Evolutionary conservation across 2,329 filamentous ascomycete genomes (phyloP).

Genomic region (Capronia coronata): DNA sequence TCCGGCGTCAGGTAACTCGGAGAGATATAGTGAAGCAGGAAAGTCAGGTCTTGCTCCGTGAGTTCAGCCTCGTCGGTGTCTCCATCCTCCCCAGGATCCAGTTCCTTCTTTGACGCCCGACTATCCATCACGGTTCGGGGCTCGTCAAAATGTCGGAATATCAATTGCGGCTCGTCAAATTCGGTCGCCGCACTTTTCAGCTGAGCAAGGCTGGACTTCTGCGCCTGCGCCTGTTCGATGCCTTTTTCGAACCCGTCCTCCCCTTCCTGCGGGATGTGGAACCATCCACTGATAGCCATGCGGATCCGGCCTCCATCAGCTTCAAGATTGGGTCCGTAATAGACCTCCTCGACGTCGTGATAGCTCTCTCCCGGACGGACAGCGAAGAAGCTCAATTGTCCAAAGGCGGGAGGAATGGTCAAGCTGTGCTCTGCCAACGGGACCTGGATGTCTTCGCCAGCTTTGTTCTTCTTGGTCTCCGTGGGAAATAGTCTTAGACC

Average conservation of each 20-base stretch:
- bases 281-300: slow-evolving; percentile 99
- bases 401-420: slow-evolving; percentile 88
- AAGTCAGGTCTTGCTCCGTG: slow-evolving; percentile 75
- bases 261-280: slow-evolving; percentile 90
- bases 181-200: slow-evolving; percentile 75
- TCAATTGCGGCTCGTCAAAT: slow-evolving; percentile 71
- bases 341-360: slow-evolving; percentile 97
- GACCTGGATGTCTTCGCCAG: slow-evolving; percentile 69
- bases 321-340: slow-evolving; percentile 57
- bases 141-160: slow-evolving; percentile 46
- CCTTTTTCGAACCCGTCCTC: slow-evolving; percentile 88
- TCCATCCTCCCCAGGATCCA: slow-evolving; percentile 33
- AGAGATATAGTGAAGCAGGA: slow-evolving; percentile 81
- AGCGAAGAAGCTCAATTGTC: slow-evolving; percentile 95
- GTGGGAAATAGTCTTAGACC: slow-evolving; percentile 81
- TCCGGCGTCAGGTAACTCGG: slow-evolving; percentile 89
- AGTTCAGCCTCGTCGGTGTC: slow-evolving; percentile 53
- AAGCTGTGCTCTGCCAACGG: slow-evolving; percentile 72
- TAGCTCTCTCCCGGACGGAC: slow-evolving; percentile 98
- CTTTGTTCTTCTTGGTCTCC: slow-evolving; percentile 56
- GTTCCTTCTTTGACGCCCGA: slow-evolving; percentile 28
- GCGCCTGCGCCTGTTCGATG: slow-evolving; percentile 77
- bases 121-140: slow-evolving; percentile 33
- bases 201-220: slow-evolving; percentile 86
- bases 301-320: slow-evolving; percentile 60